Conservation (phyloP, 2,329 filamentous ascomycete species). For the Venturia pyrina region DNA sequence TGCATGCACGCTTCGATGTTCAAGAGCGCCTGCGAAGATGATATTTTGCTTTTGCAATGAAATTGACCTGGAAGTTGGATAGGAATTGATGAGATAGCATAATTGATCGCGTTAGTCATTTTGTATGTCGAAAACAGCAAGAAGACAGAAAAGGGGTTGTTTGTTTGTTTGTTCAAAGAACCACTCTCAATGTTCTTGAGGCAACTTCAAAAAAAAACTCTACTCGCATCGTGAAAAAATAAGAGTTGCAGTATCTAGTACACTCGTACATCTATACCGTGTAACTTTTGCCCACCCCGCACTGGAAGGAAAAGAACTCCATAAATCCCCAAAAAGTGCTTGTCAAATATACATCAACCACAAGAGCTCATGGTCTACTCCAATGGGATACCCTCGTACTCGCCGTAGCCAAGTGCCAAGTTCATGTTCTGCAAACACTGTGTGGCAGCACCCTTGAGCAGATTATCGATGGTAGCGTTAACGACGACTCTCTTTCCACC, state of each 20-base stretch:
- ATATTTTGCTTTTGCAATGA: too few relatives aligned
- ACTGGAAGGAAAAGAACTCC: neutral
- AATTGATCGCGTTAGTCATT: too few relatives aligned
- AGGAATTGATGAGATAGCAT: too few relatives aligned
- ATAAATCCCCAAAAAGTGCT: neutral
- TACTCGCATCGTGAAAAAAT: neutral
- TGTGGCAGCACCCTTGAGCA: slow-evolving; percentile 86
- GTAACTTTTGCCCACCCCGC: neutral
- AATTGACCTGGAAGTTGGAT: too few relatives aligned
- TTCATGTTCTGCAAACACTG: slow-evolving; percentile 97
- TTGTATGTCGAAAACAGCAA: too few relatives aligned
- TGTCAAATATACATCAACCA: too few relatives aligned
- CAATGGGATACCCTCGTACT: slow-evolving; percentile 77
- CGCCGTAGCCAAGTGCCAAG: slow-evolving; percentile 74
- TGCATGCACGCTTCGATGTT: too few relatives aligned
- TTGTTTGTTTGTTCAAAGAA: neutral
- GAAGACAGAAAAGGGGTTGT: too few relatives aligned
- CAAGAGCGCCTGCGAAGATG: too few relatives aligned
- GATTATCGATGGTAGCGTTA: slow-evolving; percentile 86
- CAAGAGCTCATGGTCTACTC: slow-evolving; percentile 23
- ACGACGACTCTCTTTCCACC: slow-evolving; percentile 88
- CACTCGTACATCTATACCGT: neutral
- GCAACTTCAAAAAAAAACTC: too few relatives aligned
- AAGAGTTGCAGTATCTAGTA: neutral
- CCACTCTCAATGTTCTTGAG: neutral